Evolutionary conservation across 1,284 basidiomycete genomes (phyloP).

Genomic region (Pascua sp.): DNA sequence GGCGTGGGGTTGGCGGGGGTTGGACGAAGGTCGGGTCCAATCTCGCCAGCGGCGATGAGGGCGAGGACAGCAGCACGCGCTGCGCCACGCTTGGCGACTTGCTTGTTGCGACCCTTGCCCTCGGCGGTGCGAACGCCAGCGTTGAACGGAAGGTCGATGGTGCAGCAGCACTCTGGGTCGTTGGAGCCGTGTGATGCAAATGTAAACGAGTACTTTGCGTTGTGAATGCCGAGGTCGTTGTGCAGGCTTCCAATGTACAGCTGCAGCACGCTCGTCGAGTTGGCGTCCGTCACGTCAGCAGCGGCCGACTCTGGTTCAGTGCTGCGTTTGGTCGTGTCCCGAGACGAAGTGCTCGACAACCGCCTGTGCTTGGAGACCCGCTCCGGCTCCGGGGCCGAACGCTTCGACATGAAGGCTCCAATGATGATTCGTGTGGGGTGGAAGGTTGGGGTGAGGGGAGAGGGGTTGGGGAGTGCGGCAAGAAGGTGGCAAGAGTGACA

Average conservation of each 20-base stretch:
- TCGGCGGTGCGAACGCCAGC: neutral
- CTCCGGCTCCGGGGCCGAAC: too few relatives aligned
- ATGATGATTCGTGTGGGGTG: too few relatives aligned
- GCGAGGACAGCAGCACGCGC: constrained; percentile 13
- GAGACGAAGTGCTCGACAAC: too few relatives aligned
- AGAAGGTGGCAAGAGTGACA: too few relatives aligned
- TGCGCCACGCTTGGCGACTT: constrained; percentile 16
- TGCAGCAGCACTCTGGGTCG: neutral
- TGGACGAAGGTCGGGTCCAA: constrained; percentile 18
- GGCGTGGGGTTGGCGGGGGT: constrained; percentile 15
- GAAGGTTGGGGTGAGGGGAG: too few relatives aligned
- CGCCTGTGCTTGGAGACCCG: too few relatives aligned
- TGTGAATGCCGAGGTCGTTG: constrained; percentile 6
- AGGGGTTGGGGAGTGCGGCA: too few relatives aligned
- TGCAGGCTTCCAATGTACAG: constrained; percentile 4
- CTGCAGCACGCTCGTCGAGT: constrained; percentile 1
- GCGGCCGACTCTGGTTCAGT: too few relatives aligned
- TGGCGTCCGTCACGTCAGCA: neutral
- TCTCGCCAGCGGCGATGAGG: constrained; percentile 20
- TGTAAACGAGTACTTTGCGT: neutral
- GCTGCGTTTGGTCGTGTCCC: too few relatives aligned
- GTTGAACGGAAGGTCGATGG: neutral
- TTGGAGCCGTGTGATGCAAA: too few relatives aligned
- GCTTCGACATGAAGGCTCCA: too few relatives aligned
- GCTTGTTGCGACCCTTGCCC: neutral